Evolutionary conservation across 1,284 basidiomycete species (phyloP).

Genomic region (Ustilago trichophora): DNA sequence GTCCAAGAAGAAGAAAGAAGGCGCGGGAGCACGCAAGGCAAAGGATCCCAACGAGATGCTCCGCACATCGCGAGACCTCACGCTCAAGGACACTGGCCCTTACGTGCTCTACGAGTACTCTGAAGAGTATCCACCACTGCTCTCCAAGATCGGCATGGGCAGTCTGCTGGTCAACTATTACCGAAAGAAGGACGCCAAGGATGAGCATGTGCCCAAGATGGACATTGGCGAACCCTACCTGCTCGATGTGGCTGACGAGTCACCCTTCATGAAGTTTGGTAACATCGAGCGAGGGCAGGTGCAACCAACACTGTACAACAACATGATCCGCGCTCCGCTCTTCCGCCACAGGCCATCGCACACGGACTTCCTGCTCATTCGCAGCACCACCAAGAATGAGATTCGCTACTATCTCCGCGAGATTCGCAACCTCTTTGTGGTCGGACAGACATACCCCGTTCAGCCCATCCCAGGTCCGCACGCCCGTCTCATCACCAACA

Average conservation of each 20-base stretch:
- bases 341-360: slow-evolving; percentile 87
- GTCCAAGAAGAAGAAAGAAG: slow-evolving; percentile 92
- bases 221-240: slow-evolving; percentile 96
- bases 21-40: slow-evolving; percentile 69
- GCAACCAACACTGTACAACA: slow-evolving; percentile 93
- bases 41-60: slow-evolving; percentile 68
- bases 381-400: slow-evolving; percentile 81
- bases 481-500: slow-evolving; percentile 95
- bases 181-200: slow-evolving; percentile 91
- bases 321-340: slow-evolving; percentile 89
- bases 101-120: slow-evolving; percentile 66
- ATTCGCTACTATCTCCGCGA: slow-evolving; percentile 90
- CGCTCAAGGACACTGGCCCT: slow-evolving; percentile 63
- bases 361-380: slow-evolving; percentile 79
- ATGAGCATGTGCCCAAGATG: slow-evolving; percentile 90
- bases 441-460: slow-evolving; percentile 94
- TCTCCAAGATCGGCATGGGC: slow-evolving; percentile 97
- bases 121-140: slow-evolving; percentile 92
- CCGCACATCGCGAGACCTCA: slow-evolving; percentile 61
- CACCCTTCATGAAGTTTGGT: slow-evolving; percentile 97
- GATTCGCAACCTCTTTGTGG: slow-evolving; percentile 90
- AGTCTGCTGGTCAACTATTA: slow-evolving; percentile 98
- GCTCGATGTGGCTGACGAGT: slow-evolving; percentile 94
- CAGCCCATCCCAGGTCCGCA: slow-evolving; percentile 88
- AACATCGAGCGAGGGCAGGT: slow-evolving; percentile 94